Conservation (phyloP, 2,329 filamentous ascomycete species). For the Neofusicoccum kwambonambiense region DNA sequence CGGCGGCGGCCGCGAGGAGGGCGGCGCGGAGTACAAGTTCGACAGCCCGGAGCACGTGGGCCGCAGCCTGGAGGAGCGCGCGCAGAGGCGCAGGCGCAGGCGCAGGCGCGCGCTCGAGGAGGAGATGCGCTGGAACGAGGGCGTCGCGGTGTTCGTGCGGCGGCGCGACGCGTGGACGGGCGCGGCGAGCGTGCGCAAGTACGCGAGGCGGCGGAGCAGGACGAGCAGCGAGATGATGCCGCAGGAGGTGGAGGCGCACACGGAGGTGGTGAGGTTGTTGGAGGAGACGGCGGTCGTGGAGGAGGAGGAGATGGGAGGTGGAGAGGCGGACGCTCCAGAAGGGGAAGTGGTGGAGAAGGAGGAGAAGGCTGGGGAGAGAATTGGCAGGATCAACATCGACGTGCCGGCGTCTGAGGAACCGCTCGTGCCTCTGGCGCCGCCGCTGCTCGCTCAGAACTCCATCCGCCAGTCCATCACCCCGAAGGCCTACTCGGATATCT, state of each 20-base stretch:
- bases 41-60: slow-evolving; percentile 47
- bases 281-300: slow-evolving; percentile 3
- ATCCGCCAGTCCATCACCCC: slow-evolving; percentile 76
- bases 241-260: slow-evolving; percentile 2
- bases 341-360: slow-evolving; percentile 18
- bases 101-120: slow-evolving; percentile 37
- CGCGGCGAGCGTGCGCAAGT: slow-evolving; percentile 53
- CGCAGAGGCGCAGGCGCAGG: slow-evolving; percentile 34
- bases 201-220: slow-evolving; percentile 36
- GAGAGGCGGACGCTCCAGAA: neutral
- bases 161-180: slow-evolving; percentile 84
- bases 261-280: neutral
- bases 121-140: slow-evolving; percentile 69
- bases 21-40: slow-evolving; percentile 36
- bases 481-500: slow-evolving; percentile 74
- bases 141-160: slow-evolving; percentile 74
- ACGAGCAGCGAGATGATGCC: slow-evolving; percentile 41
- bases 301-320: neutral
- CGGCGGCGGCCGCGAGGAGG: slow-evolving; percentile 2
- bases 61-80: slow-evolving; percentile 28
- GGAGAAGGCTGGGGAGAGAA: neutral
- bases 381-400: neutral
- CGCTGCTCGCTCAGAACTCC: slow-evolving; percentile 70
- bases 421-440: slow-evolving; percentile 69
- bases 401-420: slow-evolving; percentile 18